phyloP scores from a whole-genome alignment of 345 rosid species.

The Brassica cretica region DNA sequence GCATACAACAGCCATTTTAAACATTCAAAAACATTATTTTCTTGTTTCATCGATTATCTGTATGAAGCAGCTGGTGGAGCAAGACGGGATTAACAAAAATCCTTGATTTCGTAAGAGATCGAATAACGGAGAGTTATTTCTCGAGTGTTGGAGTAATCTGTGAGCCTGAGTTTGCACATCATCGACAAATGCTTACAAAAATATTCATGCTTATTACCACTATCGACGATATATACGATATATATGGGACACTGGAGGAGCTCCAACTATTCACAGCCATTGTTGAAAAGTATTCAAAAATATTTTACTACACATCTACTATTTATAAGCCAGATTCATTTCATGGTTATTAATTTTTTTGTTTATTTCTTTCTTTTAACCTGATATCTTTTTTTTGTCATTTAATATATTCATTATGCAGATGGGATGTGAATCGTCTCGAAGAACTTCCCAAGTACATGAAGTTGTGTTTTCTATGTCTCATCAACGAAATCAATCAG shows the following conservation, averaged over 20 bases:
- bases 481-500: constrained; percentile 41
- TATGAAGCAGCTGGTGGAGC: constrained; percentile 46
- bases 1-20: background rate
- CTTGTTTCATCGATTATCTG: background rate
- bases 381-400: background rate
- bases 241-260: constrained; percentile 48
- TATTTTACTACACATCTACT: background rate
- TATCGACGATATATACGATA: constrained; percentile 51
- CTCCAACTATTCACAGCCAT: constrained; percentile 37
- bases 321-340: background rate
- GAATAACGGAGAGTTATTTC: constrained; percentile 36
- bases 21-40: background rate
- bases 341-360: background rate
- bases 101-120: constrained; percentile 33
- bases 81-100: constrained; percentile 24
- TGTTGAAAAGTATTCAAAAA: constrained; percentile 25
- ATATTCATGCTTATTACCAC: constrained; percentile 27
- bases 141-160: constrained; percentile 28
- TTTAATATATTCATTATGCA: constrained; percentile 3
- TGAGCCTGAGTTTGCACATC: constrained; percentile 29
- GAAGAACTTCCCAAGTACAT: constrained; percentile 53
- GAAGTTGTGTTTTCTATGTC: constrained; percentile 45
- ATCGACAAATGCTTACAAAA: constrained; percentile 25
- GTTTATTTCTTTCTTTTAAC: background rate
- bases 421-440: constrained; percentile 46